Percentiles rank a stretch among this genome's conserved stretches.
Conservation (phyloP, 1,139 yeast genomes). For the Blastobotrys apis region DNA sequence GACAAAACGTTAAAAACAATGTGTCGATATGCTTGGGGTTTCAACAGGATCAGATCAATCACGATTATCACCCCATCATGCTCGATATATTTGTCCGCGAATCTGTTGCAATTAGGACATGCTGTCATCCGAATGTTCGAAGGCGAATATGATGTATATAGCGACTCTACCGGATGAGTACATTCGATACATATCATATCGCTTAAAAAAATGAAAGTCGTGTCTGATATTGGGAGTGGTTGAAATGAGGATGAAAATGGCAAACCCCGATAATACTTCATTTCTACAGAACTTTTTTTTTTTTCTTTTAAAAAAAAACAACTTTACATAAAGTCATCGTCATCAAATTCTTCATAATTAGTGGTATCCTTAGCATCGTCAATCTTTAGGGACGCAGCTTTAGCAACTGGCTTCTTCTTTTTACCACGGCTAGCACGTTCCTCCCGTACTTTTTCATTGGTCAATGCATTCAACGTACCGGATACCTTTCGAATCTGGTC, state of each 20-base stretch:
- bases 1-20: constrained; percentile 71
- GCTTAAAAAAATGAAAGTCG: too few species aligned
- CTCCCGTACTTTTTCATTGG: constrained; percentile 82
- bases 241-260: neutral
- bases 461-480: constrained; percentile 74
- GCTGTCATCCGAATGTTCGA: constrained; percentile 77
- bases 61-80: constrained; percentile 79
- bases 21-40: constrained; percentile 89
- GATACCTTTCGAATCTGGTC: constrained; percentile 84
- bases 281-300: too few species aligned
- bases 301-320: neutral
- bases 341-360: constrained; percentile 52
- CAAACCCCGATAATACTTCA: too few species aligned
- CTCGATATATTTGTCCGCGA: constrained; percentile 90
- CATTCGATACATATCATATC: constrained; percentile 95
- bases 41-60: constrained; percentile 74
- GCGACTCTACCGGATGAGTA: constrained; percentile 54
- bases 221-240: neutral
- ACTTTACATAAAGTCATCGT: constrained; percentile 88
- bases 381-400: constrained; percentile 73
- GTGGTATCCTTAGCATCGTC: constrained; percentile 66
- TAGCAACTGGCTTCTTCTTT: constrained; percentile 84
- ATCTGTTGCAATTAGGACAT: constrained; percentile 64
- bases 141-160: constrained; percentile 70
- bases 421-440: constrained; percentile 97